Base-by-base conservation (phyloP, 2,329 filamentous ascomycete genomes). In the Pestalotiopsis sp. region DNA sequence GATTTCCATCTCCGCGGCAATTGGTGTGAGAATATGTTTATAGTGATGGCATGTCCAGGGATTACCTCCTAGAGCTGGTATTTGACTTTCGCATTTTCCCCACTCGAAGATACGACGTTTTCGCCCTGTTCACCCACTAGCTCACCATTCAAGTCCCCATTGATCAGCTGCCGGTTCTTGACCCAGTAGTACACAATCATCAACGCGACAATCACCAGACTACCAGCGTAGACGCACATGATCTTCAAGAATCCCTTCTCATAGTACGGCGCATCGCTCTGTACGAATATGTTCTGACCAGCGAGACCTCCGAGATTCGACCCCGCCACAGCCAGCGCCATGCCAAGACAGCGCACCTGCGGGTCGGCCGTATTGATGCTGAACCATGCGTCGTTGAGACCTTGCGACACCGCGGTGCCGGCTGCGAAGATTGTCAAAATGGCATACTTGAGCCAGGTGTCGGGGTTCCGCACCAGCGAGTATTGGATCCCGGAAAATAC, bases 191-290 rank as follows among this genome's bases (percentile, higher is more conserved):
- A 63, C 14, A 45, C 60, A 38, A 63, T 40, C 60, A 63, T 63
- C 60, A 63, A n/a, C 1, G n/a, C 4, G 7, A 12, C 17, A 9
- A 63, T 17, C 36, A 63, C 36, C 14, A 63, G 13, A 25, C 60
- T 41, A 2, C 27, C 60, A 0, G 60, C 36, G 14, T 63, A 63
- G 38, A 63, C 41, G 60, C 60, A 63, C 17, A 41, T 38, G 31
- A 63, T 63, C 36, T 63, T 63, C 4, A 63, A 5, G 11, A 63
- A 63, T 40, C 60, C 27, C 27, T 63, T 63, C 4, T 63, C 31
- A 63, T 63, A 63, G 17, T 63, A 63, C 31, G 60, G 60, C 4
- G 60, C 60, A 63, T 63, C 60, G 60, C 60, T 63, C 20, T 38
- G 31, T 7, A 23, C 60, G 14, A 63, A 36, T 13, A 63, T 38